phyloP scores from a whole-genome alignment of 345 rosid genomes.

The Limnanthes douglasii region DNA sequence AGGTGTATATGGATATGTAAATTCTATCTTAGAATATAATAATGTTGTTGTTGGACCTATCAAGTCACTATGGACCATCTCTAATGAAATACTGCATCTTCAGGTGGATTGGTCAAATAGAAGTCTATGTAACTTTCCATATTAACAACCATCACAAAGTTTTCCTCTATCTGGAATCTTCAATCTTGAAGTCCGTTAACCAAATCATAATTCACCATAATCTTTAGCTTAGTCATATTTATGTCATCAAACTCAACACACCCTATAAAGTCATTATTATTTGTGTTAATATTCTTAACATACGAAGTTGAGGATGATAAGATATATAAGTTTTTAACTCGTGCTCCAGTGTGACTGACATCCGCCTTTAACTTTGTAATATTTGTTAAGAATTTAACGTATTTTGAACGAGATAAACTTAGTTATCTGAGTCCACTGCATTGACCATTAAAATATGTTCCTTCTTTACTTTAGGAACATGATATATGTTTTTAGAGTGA shows the following conservation, averaged over 20 bases:
- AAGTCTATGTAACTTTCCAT: conserved; percentile 1
- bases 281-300: conserved; percentile 5
- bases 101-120: background rate
- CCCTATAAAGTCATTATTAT: conserved; percentile 1
- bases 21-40: too few species aligned
- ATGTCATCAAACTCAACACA: conserved; percentile 3
- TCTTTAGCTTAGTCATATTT: background rate
- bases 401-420: background rate
- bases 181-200: conserved; percentile 1
- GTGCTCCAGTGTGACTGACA: conserved; percentile 4
- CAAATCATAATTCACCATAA: conserved; percentile 1
- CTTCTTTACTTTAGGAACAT: conserved; percentile 3
- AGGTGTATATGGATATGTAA: too few species aligned
- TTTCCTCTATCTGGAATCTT: background rate
- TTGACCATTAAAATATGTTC: conserved; percentile 3
- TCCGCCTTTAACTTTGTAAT: background rate
- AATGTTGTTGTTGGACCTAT: too few species aligned
- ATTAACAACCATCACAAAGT: conserved; percentile 3
- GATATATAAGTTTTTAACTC: conserved; percentile 1
- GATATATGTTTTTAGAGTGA: conserved; percentile 3
- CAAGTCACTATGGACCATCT: conserved; percentile 5
- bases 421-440: conserved; percentile 2
- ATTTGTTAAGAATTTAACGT: conserved; percentile 2
- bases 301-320: conserved; percentile 6
- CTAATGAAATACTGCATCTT: conserved; percentile 1